phyloP scores from a whole-genome alignment of 306 rosid genomes.

The Cicer pinnatifidum region DNA sequence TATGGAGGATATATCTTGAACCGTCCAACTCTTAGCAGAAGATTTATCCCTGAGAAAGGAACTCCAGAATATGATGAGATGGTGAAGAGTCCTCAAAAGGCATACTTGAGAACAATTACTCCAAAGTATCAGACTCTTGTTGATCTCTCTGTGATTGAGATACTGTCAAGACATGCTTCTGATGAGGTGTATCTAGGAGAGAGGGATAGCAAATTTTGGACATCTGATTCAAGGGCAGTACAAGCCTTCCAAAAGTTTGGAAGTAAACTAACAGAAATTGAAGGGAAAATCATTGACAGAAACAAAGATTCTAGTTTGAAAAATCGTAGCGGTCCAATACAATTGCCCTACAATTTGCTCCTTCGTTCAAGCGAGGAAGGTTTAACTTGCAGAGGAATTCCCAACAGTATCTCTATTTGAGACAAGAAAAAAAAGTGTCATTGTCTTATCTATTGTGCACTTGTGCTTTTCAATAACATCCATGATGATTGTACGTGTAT shows the following conservation, averaged over 20 bases:
- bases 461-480: neutral
- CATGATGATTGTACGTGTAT: neutral
- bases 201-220: constrained; percentile 48
- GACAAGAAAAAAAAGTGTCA: neutral
- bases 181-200: constrained; percentile 68
- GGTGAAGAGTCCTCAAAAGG: constrained; percentile 49
- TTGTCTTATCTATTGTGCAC: neutral
- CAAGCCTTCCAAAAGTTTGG: constrained; percentile 51
- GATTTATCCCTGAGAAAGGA: constrained; percentile 60
- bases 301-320: constrained; percentile 41
- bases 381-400: constrained; percentile 76
- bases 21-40: constrained; percentile 68
- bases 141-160: constrained; percentile 69
- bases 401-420: constrained; percentile 67
- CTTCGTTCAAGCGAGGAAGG: constrained; percentile 67
- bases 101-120: constrained; percentile 65
- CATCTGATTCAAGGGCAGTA: constrained; percentile 41
- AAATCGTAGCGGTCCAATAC: constrained; percentile 62
- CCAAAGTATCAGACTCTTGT: constrained; percentile 58
- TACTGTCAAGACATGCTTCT: constrained; percentile 68
- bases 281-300: constrained; percentile 1
- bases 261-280: constrained; percentile 44
- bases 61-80: constrained; percentile 64
- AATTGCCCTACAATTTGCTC: constrained; percentile 73
- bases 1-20: constrained; percentile 72